phyloP scores from a whole-genome alignment of 768 basidiomycete species.

The Boletus sensibilis region DNA sequence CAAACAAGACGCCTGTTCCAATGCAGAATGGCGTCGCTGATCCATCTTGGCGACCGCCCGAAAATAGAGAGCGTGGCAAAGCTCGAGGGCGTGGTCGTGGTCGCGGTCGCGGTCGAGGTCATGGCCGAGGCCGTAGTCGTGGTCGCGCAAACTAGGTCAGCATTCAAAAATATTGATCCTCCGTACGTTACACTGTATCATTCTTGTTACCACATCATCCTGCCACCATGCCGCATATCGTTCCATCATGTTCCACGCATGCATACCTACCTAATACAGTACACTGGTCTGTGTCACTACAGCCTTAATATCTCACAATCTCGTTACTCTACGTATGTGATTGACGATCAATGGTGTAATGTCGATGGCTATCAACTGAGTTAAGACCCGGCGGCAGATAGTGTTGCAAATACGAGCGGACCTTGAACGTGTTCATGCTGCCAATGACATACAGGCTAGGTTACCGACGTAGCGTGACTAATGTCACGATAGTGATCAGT shows the following conservation, averaged over 20 bases:
- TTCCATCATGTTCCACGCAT: slow-evolving; percentile 22
- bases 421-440: slow-evolving; percentile 4
- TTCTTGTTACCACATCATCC: slow-evolving; percentile 21
- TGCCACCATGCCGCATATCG: slow-evolving; percentile 20
- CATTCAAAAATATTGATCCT: background rate
- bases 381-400: background rate
- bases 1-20: slow-evolving; percentile 3
- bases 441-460: background rate
- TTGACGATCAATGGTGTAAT: slow-evolving; percentile 20
- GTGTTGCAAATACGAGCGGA: background rate
- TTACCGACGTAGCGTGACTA: background rate
- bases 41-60: slow-evolving; percentile 8
- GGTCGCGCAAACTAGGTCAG: slow-evolving; percentile 32
- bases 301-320: slow-evolving; percentile 14
- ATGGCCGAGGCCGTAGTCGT: slow-evolving; percentile 38
- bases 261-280: slow-evolving; percentile 23
- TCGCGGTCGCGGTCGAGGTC: slow-evolving; percentile 39
- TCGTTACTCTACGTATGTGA: slow-evolving; percentile 8
- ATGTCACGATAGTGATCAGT: background rate
- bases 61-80: slow-evolving; percentile 36
- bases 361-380: background rate
- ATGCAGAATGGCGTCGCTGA: slow-evolving; percentile 11
- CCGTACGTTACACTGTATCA: slow-evolving; percentile 20
- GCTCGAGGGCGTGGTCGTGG: slow-evolving; percentile 43
- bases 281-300: slow-evolving; percentile 12